phyloP scores from a whole-genome alignment of 2,329 filamentous ascomycete species.

The Geosmithia morbida region DNA sequence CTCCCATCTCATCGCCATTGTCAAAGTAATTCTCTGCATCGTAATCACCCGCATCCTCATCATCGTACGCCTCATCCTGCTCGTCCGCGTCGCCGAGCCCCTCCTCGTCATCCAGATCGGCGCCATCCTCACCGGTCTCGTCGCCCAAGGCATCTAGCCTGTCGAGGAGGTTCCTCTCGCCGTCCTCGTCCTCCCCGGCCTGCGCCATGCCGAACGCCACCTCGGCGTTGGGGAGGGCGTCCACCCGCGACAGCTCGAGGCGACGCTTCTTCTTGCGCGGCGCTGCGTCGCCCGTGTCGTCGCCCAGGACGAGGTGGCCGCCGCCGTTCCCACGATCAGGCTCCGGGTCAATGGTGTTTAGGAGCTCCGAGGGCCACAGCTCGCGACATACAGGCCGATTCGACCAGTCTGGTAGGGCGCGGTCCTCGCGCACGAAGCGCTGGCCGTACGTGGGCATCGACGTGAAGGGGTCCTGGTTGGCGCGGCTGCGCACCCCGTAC shows the following conservation, averaged over 20 bases:
- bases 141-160: conserved; percentile 30
- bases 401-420: conserved; percentile 38
- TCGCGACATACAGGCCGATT: conserved; percentile 33
- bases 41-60: conserved; percentile 46
- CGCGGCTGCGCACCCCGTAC: conserved; percentile 39
- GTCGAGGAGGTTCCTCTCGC: conserved; percentile 24
- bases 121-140: conserved; percentile 33
- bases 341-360: conserved; percentile 35
- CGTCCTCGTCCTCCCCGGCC: conserved; percentile 11
- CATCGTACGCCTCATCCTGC: conserved; percentile 36
- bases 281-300: neutral
- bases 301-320: neutral
- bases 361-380: conserved; percentile 41
- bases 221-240: conserved; percentile 31
- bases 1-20: conserved; percentile 37
- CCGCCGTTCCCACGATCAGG: conserved; percentile 1
- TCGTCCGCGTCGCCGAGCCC: conserved; percentile 27
- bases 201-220: conserved; percentile 29
- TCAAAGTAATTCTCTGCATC: conserved; percentile 48
- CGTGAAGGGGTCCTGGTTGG: conserved; percentile 42
- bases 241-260: conserved; percentile 31
- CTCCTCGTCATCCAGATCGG: conserved; percentile 35
- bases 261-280: conserved; percentile 22
- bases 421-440: conserved; percentile 34
- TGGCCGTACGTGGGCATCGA: conserved; percentile 43